Conservation (phyloP, 305 asterid genomes). For the Fraxinus ornus region DNA sequence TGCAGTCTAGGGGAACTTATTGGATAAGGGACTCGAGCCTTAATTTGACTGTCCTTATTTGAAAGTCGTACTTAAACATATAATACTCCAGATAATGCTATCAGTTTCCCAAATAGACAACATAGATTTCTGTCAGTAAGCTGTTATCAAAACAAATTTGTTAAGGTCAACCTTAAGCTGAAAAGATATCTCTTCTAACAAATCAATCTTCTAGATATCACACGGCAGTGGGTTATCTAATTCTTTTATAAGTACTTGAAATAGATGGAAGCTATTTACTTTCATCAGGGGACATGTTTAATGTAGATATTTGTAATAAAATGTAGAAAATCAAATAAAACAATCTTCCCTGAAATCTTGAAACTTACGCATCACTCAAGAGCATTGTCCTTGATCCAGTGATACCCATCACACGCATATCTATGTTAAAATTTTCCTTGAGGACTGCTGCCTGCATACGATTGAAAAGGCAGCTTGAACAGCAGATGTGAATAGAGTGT, state of each 20-base stretch:
- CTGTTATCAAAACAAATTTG: background rate
- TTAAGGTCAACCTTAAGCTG: background rate
- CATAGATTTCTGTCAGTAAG: background rate
- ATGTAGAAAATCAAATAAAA: conserved; percentile 1
- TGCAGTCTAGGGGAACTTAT: background rate
- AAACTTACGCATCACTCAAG: conserved; percentile 71
- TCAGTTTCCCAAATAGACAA: background rate
- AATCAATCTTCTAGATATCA: background rate
- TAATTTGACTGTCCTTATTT: background rate
- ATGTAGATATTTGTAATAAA: background rate
- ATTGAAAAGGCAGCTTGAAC: conserved; percentile 1
- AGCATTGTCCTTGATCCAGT: conserved; percentile 76
- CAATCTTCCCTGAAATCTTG: background rate
- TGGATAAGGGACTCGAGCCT: background rate
- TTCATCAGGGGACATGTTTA: background rate
- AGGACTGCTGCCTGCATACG: conserved; percentile 71
- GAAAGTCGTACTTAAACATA: background rate
- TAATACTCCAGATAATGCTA: background rate
- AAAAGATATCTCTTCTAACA: background rate
- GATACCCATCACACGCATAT: conserved; percentile 90
- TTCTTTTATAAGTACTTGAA: background rate
- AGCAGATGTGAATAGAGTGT: conserved; percentile 1
- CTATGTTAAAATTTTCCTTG: conserved; percentile 94
- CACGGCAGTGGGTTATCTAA: background rate
- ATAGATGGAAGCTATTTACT: background rate